Conservation (phyloP, 2,329 filamentous ascomycete species). For the Cordyceps cateniannulata region DNA sequence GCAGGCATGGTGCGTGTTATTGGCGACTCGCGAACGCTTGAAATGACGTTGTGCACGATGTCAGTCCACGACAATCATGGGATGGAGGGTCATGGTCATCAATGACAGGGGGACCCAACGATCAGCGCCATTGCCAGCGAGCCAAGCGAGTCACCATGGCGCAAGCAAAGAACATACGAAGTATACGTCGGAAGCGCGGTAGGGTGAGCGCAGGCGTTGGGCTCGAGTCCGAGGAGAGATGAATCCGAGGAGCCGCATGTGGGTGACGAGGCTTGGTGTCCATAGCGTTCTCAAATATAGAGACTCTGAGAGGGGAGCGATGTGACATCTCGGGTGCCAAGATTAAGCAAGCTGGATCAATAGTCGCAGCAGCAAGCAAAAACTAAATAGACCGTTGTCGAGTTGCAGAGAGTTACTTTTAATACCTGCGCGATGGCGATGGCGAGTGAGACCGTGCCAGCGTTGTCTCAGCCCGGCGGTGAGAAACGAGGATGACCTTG, state of each 20-base stretch:
- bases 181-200: not conserved
- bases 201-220: not conserved
- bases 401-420: not conserved
- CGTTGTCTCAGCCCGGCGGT: conserved; percentile 4
- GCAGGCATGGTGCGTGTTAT: not conserved
- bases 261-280: not conserved
- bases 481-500: not conserved
- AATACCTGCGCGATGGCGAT: not conserved
- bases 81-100: not conserved
- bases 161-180: not conserved
- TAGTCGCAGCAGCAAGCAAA: not conserved
- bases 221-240: not conserved
- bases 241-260: conserved; percentile 1
- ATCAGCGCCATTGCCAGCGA: not conserved
- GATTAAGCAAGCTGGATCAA: not conserved
- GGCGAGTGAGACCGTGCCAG: not conserved
- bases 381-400: not conserved
- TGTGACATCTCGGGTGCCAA: not conserved
- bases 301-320: not conserved
- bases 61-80: not conserved
- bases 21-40: not conserved
- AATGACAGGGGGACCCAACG: not conserved
- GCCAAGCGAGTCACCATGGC: too few species aligned
- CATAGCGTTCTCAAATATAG: not conserved
- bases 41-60: not conserved